Evolutionary conservation across 768 basidiomycete genomes (phyloP).

Genomic region (Cyclocybe aegerita): DNA sequence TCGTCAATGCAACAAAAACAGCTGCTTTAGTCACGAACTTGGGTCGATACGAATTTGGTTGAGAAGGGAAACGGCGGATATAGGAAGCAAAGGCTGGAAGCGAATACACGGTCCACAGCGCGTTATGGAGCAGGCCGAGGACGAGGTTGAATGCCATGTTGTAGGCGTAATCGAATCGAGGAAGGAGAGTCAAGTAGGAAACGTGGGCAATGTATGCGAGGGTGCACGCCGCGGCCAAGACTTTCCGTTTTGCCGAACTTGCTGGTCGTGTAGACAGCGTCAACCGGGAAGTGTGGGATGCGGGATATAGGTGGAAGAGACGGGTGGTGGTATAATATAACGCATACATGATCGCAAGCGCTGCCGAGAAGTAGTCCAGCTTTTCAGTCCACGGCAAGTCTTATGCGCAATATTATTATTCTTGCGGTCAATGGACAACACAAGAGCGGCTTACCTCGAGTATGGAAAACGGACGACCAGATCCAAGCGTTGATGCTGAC

Average conservation of each 20-base stretch:
- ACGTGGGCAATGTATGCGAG: conserved; percentile 68
- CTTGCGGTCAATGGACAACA: neutral
- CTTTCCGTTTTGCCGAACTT: conserved; percentile 20
- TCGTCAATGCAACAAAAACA: conserved; percentile 67
- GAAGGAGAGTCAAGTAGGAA: conserved; percentile 72
- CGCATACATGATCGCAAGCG: conserved; percentile 76
- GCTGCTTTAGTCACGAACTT: conserved; percentile 51
- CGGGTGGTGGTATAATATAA: conserved; percentile 80
- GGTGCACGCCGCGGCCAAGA: conserved; percentile 54
- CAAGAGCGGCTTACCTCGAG: conserved; percentile 63
- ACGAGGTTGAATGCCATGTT: conserved; percentile 85
- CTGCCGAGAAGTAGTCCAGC: conserved; percentile 95
- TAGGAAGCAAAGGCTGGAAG: conserved; percentile 47
- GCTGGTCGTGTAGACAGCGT: conserved; percentile 19
- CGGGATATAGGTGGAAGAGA: conserved; percentile 71
- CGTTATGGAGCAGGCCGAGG: conserved; percentile 77
- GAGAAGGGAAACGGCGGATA: conserved; percentile 53
- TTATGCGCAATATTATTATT: conserved; percentile 23
- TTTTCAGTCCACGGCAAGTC: conserved; percentile 85
- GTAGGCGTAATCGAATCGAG: conserved; percentile 90
- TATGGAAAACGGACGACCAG: conserved; percentile 92
- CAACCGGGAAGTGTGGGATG: conserved; percentile 25
- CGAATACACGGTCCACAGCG: conserved; percentile 78
- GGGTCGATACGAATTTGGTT: conserved; percentile 59
- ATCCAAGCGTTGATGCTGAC: conserved; percentile 89